Evolutionary conservation across 306 rosid genomes (phyloP).

Genomic region (Abrus precatorius): DNA sequence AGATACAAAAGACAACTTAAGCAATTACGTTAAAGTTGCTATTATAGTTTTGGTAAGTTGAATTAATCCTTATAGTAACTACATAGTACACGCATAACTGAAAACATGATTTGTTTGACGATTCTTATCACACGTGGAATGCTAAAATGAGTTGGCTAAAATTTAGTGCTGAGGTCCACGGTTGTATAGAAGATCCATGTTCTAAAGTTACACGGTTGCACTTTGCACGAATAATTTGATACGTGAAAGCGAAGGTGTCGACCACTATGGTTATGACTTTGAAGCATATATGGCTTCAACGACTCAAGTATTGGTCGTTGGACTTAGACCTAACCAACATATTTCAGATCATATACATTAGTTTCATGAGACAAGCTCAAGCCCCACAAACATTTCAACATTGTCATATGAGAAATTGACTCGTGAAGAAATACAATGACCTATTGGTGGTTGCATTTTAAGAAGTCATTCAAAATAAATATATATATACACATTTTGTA

Average conservation of each 20-base stretch:
- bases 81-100: not conserved
- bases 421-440: not conserved
- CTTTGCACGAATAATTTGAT: constrained; percentile 47
- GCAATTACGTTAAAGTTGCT: no score
- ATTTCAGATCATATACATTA: constrained; percentile 36
- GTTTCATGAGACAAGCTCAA: constrained; percentile 2
- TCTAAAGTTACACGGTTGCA: constrained; percentile 47
- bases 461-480: constrained; percentile 9
- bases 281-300: constrained; percentile 15
- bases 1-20: no score
- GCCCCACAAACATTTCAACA: constrained; percentile 10
- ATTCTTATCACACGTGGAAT: constrained; percentile 29
- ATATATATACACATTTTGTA: not conserved
- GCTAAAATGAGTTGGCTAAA: not conserved
- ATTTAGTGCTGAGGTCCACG: constrained; percentile 20
- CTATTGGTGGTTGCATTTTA: constrained; percentile 12
- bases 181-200: constrained; percentile 20
- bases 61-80: not conserved
- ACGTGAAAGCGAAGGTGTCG: constrained; percentile 57
- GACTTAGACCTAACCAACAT: constrained; percentile 59
- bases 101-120: constrained; percentile 36
- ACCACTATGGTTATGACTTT: constrained; percentile 52
- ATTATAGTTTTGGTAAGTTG: not conserved
- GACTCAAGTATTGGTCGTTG: constrained; percentile 48
- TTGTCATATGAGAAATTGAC: constrained; percentile 31